Evolutionary conservation across 306 rosid genomes (phyloP), one percentile per base, ranked within the genome.

Genomic region (Sicyos baderoa): DNA sequence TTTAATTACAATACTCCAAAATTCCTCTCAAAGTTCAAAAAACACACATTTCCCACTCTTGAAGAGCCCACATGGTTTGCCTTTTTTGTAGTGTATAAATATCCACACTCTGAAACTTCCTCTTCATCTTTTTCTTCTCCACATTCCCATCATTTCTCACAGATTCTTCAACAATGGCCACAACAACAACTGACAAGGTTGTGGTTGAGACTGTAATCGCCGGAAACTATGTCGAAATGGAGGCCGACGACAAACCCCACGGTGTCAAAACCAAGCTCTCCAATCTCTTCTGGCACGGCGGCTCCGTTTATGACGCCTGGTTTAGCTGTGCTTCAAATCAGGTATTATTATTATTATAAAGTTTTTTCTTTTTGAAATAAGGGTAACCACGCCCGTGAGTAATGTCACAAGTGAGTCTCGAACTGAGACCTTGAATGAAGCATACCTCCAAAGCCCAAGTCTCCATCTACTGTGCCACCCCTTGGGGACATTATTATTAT

Each of bases 271-370:
- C 90, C 17, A 84, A 37, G 80, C 72, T 93, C 23, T 88, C 96
- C 61, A 80, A 70, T 25, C 87, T 93, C 54, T 84, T 93, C 18
- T 93, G 99, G 99, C 91, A 93, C 52, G 99, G 99, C 35, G 99
- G 99, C 11, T 40, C 45, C 45, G 45, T 40, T 40, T 93, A 93
- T 77, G 99, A 93, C 77, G 99, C 99, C 51, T 93, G 99, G 99
- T 93, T 93, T 72, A 93, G 97, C 79, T 93, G 99, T 70, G 96
- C 99, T 67, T 93, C 99, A 56, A 93, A 93, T 80, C 99, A 93
- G 96, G 99, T 47, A 29, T 29, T 25, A 6, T 37, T 37, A 25
- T 0, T 35, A 4, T 37, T n/a, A n/a, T n/a, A n/a, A n/a, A n/a
- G n/a, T n/a, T n/a, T n/a, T n/a, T n/a, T n/a, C n/a, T n/a, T n/a